These are phyloP conservation scores for Lophium mytilinum DNA, from an alignment of 495 filamentous ascomycete species.

Conservation along the genomic window DNA sequence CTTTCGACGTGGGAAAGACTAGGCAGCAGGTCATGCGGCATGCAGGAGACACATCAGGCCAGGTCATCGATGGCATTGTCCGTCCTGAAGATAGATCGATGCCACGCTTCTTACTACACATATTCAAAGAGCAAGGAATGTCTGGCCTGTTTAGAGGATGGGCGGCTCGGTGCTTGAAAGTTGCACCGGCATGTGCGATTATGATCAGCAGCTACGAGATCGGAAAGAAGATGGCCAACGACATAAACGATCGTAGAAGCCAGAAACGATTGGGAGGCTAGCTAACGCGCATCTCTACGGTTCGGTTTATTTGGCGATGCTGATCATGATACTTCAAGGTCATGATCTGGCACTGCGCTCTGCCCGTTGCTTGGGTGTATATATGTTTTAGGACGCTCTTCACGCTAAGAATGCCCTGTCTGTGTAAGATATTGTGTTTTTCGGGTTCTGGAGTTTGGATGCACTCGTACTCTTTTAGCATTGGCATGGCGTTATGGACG, in stretches of 20 bases:
- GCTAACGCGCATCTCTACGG: neutral
- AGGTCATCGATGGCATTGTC: constrained; percentile 25
- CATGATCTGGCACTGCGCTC: neutral
- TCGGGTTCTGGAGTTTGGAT: neutral
- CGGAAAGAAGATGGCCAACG: constrained; percentile 78
- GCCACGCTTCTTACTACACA: constrained; percentile 73
- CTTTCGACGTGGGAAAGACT: constrained; percentile 97
- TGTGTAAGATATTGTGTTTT: neutral
- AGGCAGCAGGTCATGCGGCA: constrained; percentile 72
- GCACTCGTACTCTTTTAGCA: neutral
- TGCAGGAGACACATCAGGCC: constrained; percentile 36
- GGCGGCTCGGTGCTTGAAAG: constrained; percentile 84
- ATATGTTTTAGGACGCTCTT: neutral
- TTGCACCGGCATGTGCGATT: constrained; percentile 95
- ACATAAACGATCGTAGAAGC: constrained; percentile 58
- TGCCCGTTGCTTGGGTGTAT: neutral
- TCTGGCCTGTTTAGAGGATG: constrained; percentile 81
- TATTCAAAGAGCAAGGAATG: constrained; percentile 75
- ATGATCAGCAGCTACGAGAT: constrained; percentile 98
- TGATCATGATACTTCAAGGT: neutral
- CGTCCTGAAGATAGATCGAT: constrained; percentile 67
- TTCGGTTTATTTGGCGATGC: neutral
- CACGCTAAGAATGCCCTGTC: neutral
- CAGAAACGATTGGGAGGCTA: neutral
- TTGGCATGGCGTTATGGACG: neutral